Evolutionary conservation across 768 basidiomycete genomes (phyloP).

Genomic region (Mycena vitilis): DNA sequence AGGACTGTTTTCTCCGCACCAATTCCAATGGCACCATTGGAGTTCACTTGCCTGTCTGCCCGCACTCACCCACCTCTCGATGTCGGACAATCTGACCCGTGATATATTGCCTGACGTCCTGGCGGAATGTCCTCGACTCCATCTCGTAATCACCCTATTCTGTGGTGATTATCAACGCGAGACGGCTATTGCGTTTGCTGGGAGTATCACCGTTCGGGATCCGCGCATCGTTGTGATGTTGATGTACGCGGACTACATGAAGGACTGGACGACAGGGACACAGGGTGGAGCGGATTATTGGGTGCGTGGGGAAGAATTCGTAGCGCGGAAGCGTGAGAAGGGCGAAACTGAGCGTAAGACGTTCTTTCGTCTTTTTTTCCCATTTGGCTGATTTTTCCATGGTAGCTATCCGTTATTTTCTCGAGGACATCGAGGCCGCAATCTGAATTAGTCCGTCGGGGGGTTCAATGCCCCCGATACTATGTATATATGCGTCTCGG

Average conservation of each 20-base stretch:
- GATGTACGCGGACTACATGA: not conserved
- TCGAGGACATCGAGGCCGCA: too few relatives aligned
- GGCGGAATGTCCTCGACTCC: not conserved
- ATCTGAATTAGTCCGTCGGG: too few relatives aligned
- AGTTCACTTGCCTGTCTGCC: not conserved
- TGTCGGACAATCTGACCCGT: not conserved
- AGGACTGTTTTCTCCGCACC: too few relatives aligned
- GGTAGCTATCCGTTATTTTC: too few relatives aligned
- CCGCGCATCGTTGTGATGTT: not conserved
- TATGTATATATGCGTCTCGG: too few relatives aligned
- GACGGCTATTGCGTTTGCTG: not conserved
- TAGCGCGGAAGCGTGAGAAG: not conserved
- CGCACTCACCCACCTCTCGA: not conserved
- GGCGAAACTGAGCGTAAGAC: not conserved
- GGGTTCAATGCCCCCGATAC: too few relatives aligned
- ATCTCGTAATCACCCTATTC: not conserved
- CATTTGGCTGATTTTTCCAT: too few relatives aligned
- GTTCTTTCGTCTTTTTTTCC: too few relatives aligned
- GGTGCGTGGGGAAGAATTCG: not conserved
- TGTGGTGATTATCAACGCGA: not conserved
- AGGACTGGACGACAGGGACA: not conserved
- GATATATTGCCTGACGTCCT: not conserved
- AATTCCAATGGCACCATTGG: not conserved
- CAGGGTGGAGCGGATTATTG: constrained; percentile 3
- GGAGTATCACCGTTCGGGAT: not conserved